phyloP scores from a whole-genome alignment of 23 red algal genomes.

The Gracilariopsis chorda region DNA sequence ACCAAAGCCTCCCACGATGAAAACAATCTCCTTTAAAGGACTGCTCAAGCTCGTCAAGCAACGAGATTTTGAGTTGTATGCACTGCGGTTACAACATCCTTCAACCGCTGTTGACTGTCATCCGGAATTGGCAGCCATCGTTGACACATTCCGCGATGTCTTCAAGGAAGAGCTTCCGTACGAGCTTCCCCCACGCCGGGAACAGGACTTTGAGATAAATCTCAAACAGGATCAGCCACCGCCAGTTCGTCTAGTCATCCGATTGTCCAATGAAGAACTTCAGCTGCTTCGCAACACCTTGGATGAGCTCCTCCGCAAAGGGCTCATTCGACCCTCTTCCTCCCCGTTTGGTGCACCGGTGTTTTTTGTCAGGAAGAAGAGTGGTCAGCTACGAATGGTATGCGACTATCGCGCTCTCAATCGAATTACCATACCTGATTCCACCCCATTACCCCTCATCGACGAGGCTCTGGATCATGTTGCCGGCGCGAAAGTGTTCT shows the following conservation, averaged over 20 bases:
- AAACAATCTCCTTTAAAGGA: no score
- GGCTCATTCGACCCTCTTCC: constrained; percentile 10
- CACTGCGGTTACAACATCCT: no score
- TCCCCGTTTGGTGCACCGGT: background rate
- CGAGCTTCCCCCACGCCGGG: background rate
- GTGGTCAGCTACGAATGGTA: background rate
- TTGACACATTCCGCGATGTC: no score
- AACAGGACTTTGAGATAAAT: background rate
- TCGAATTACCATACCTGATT: background rate
- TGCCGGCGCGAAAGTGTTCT: background rate
- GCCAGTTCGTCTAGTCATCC: background rate
- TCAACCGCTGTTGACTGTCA: no score
- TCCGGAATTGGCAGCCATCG: no score
- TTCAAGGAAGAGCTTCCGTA: background rate
- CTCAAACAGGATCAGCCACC: background rate
- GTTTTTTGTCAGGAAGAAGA: constrained; percentile 7
- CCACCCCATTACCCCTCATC: background rate
- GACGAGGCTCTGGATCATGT: background rate
- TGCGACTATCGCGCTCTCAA: background rate
- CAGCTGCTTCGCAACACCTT: background rate
- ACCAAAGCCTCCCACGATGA: no score
- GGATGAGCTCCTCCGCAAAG: background rate
- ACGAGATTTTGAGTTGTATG: no score
- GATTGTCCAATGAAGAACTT: background rate
- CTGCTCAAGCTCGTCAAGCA: no score